These are phyloP conservation scores for Trichoderma reesei DNA, from an alignment of 495 filamentous ascomycete genomes.

Conservation along the genomic window DNA sequence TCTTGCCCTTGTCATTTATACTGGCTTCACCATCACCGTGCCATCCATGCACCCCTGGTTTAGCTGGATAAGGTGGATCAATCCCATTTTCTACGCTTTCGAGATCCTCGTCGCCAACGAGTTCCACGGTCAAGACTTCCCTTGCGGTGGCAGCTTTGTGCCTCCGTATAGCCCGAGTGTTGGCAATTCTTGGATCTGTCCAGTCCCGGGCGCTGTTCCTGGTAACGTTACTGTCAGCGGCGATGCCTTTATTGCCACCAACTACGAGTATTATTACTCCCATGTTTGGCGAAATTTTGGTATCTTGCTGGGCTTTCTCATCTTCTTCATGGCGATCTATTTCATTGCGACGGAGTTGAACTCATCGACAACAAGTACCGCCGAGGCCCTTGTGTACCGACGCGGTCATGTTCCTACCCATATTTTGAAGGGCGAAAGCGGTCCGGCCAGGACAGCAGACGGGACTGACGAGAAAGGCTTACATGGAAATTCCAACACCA, in stretches of 20 bases:
- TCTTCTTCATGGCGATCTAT: conserved; percentile 56
- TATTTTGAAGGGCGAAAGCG: conserved; percentile 38
- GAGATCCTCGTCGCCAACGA: conserved; percentile 65
- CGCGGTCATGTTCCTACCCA: conserved; percentile 55
- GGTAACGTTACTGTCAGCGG: conserved; percentile 48
- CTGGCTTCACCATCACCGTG: conserved; percentile 67
- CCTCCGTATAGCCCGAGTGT: conserved; percentile 28
- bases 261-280: conserved; percentile 49
- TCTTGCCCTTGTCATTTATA: conserved; percentile 66
- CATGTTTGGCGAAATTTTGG: conserved; percentile 78
- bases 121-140: conserved; percentile 45
- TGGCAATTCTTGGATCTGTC: conserved; percentile 51
- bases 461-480: conserved; percentile 30
- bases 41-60: conserved; percentile 73
- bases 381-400: conserved; percentile 80
- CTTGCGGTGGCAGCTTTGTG: conserved; percentile 28
- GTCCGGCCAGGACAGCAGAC: conserved; percentile 43
- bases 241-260: conserved; percentile 53
- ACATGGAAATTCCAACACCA: conserved; percentile 10
- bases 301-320: conserved; percentile 65
- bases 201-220: conserved; percentile 48
- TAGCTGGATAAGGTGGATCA: conserved; percentile 71
- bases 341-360: conserved; percentile 66
- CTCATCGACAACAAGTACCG: conserved; percentile 67
- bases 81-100: conserved; percentile 71